Base-by-base conservation (phyloP, 176 grass and related monocot species). In the Alloteropsis semialata region DNA sequence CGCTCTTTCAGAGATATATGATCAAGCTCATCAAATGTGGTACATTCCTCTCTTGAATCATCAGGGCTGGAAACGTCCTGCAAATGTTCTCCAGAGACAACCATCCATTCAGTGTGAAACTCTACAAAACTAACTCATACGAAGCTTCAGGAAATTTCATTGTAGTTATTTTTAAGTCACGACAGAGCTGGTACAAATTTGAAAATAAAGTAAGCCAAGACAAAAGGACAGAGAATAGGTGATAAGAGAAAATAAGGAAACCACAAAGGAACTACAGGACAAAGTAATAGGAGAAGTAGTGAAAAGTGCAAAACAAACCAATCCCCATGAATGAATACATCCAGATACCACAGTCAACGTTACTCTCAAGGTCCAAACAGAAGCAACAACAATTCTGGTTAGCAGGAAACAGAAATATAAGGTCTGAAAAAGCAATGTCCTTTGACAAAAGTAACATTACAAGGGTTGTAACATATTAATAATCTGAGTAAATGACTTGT, bases 1-100 rank as follows among this genome's bases (percentile, higher is more conserved):
- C 85, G 85, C 72, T 88, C 82, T 72, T 86, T 63, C 48, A 94
- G 39, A 33, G 86, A 53, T 48, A 94, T 57, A 72, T 94, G 68
- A 73, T 90, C 85, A 32, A 90, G 82, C 22, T 80, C 81, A 41
- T 91, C 82, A 10, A 34, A 37, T 49, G 43, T 44, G 18, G 25
- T 10, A 69, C 46, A 44, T 38, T 36, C 71, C 53, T 51, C 58
- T 27, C 74, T 84, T 16, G 45, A 58, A 76, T 80, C 82, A 55
- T 79, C 39, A 50, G 18, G 75, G 28, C 43, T 68, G 60, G 82
- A 85, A 88, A 76, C 30, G 74, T 72, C 84, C 89, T 94, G 77
- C 63, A 48, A 38, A 87, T 21, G 43, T 67, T 53, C 1, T 38
- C 36, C 64, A 82, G 56, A 77, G 63, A 81, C 15, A 81, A 73